A percentile compares a stretch with the other conserved stretches of the same genome.
phyloP scores from a whole-genome alignment of 1,139 yeast species.

The Suhomyces maxii region DNA sequence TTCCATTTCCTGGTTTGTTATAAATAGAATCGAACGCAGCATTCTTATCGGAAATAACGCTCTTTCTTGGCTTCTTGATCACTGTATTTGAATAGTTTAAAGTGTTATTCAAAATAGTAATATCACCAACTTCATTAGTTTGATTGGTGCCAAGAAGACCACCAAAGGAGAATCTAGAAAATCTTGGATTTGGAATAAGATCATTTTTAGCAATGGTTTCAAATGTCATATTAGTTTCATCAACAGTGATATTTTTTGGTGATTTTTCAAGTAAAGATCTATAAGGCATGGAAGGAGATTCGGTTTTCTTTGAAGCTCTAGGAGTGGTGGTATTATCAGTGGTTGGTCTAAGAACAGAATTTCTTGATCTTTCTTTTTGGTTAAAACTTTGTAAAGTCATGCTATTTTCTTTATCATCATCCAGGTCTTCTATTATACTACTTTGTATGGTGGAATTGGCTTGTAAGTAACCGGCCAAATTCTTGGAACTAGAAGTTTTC shows the following conservation, averaged over 20 bases:
- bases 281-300: constrained; percentile 7
- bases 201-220: constrained; percentile 14
- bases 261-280: constrained; percentile 4
- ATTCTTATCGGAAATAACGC: constrained; percentile 5
- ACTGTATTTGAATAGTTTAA: constrained; percentile 31
- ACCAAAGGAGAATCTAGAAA: constrained; percentile 46
- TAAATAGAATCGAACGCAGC: constrained; percentile 8
- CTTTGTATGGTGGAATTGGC: constrained; percentile 4
- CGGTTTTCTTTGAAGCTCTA: neutral
- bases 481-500: constrained; percentile 48
- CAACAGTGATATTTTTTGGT: neutral
- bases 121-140: constrained; percentile 29
- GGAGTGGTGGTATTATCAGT: neutral
- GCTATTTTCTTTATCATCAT: constrained; percentile 21
- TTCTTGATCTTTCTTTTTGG: constrained; percentile 13
- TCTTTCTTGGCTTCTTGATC: constrained; percentile 20
- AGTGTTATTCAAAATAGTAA: constrained; percentile 28
- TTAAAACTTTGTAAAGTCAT: constrained; percentile 19
- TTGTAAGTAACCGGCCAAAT: constrained; percentile 36
- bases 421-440: constrained; percentile 11
- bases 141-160: constrained; percentile 26
- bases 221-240: constrained; percentile 10
- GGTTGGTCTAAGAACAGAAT: constrained; percentile 1
- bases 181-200: constrained; percentile 47
- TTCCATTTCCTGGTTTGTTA: constrained; percentile 15